phyloP scores from a whole-genome alignment of 805 yeast species.

The Kluyveromyces aestuarii region DNA sequence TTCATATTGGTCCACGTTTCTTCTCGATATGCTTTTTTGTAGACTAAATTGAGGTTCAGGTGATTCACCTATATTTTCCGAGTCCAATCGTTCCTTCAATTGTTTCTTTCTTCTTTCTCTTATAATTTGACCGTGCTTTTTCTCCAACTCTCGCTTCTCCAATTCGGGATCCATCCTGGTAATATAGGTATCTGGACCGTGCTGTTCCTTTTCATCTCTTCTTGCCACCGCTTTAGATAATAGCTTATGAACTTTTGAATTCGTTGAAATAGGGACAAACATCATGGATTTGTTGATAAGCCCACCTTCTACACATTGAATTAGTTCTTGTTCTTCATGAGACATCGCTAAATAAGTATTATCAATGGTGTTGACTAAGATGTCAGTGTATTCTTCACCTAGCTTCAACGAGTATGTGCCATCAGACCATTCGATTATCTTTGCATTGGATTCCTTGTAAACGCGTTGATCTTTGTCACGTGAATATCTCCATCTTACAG shows the following conservation, averaged over 20 bases:
- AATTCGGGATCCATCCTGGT: constrained; percentile 56
- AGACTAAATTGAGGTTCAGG: constrained; percentile 19
- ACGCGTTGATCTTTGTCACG: constrained; percentile 61
- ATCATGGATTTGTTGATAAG: constrained; percentile 55
- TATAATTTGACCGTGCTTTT: constrained; percentile 52
- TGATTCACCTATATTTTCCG: constrained; percentile 45
- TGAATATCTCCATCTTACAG: constrained; percentile 90
- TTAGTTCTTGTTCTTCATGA: constrained; percentile 60
- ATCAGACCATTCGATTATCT: constrained; percentile 89
- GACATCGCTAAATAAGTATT: constrained; percentile 68
- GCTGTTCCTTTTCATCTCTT: constrained; percentile 27
- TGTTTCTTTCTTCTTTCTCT: constrained; percentile 59
- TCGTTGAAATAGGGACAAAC: constrained; percentile 85
- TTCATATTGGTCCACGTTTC: constrained; percentile 2
- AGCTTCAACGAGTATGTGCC: constrained; percentile 79
- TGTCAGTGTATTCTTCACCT: constrained; percentile 83
- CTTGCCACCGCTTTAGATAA: constrained; percentile 59
- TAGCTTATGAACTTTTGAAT: constrained; percentile 70
- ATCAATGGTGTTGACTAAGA: constrained; percentile 50
- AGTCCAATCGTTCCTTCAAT: constrained; percentile 42
- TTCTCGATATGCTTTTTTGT: background rate
- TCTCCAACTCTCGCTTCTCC: constrained; percentile 59
- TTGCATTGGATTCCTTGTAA: constrained; percentile 79
- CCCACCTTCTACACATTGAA: constrained; percentile 53
- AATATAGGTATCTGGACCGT: constrained; percentile 33